Conservation (phyloP, 768 basidiomycete genomes). For the Coprinopsis strossmayeri region DNA sequence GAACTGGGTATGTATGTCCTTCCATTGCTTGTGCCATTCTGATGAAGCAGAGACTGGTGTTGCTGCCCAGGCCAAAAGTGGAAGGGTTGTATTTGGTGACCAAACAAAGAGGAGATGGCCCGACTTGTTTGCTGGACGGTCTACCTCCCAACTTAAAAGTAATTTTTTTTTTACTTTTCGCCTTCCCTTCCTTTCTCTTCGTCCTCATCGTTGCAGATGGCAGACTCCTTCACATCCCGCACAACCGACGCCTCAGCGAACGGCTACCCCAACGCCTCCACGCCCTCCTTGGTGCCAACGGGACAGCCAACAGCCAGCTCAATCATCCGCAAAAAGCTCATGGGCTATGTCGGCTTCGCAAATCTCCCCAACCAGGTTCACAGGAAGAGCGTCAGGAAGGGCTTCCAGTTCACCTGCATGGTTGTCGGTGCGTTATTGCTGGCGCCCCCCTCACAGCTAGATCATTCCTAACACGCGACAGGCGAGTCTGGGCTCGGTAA, state of each 20-base stretch:
- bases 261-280: constrained; percentile 56
- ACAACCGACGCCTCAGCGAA: constrained; percentile 58
- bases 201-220: constrained; percentile 43
- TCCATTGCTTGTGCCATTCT: neutral
- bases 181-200: constrained; percentile 22
- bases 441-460: constrained; percentile 18
- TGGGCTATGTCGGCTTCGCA: constrained; percentile 94
- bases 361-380: constrained; percentile 99
- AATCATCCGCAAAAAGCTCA: constrained; percentile 83
- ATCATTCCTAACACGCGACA: constrained; percentile 25
- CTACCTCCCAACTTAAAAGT: constrained; percentile 30
- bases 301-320: constrained; percentile 32
- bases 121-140: constrained; percentile 37
- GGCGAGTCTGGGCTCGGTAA: constrained; percentile 99
- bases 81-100: constrained; percentile 25
- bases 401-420: constrained; percentile 99
- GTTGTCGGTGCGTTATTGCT: constrained; percentile 79
- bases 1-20: neutral
- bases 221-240: constrained; percentile 69
- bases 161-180: constrained; percentile 34
- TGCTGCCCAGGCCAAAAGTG: constrained; percentile 47
- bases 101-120: constrained; percentile 44
- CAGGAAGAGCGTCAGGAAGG: constrained; percentile 95
- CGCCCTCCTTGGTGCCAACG: constrained; percentile 46
- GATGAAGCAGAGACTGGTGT: constrained; percentile 16